These are phyloP conservation scores for Lagenidium giganteum DNA, from an alignment of 352 stramenopile genomes.

Conservation along the genomic window DNA sequence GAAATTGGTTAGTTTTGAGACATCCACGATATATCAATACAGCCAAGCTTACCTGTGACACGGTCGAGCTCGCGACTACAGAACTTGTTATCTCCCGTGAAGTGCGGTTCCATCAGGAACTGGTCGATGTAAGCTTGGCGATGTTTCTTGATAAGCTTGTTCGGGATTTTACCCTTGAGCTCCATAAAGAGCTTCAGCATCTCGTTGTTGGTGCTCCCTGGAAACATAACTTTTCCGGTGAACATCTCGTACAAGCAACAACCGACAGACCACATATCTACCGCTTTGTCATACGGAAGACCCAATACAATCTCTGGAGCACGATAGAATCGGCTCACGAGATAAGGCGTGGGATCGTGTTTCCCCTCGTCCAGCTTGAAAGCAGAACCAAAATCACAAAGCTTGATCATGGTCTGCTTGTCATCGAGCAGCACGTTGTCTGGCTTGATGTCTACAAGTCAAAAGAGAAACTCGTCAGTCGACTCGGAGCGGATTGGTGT, in stretches of 20 bases:
- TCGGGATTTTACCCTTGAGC: slow-evolving; percentile 86
- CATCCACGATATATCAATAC: neutral
- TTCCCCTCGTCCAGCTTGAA: slow-evolving; percentile 90
- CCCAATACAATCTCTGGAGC: slow-evolving; percentile 93
- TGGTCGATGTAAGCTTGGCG: slow-evolving; percentile 72
- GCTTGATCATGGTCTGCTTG: slow-evolving; percentile 92
- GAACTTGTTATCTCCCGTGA: slow-evolving; percentile 84
- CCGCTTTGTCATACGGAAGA: slow-evolving; percentile 90
- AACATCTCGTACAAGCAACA: slow-evolving; percentile 98
- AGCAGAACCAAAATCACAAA: slow-evolving; percentile 98
- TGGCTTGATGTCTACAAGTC: slow-evolving; percentile 91
- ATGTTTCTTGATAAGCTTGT: slow-evolving; percentile 84
- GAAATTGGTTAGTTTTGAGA: neutral
- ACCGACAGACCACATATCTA: slow-evolving; percentile 98
- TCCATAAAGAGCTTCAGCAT: slow-evolving; percentile 98
- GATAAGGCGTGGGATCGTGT: slow-evolving; percentile 95
- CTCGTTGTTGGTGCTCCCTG: slow-evolving; percentile 97
- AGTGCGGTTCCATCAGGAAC: slow-evolving; percentile 83
- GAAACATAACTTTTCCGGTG: slow-evolving; percentile 96
- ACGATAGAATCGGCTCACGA: slow-evolving; percentile 99
- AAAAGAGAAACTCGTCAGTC: slow-evolving; percentile 3
- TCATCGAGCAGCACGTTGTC: slow-evolving; percentile 98
- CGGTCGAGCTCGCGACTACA: slow-evolving; percentile 77
- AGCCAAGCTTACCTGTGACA: slow-evolving; percentile 50
- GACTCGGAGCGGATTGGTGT: slow-evolving; percentile 1